Evolutionary conservation across 306 rosid species (phyloP).

Genomic region (Prunus armeniaca): DNA sequence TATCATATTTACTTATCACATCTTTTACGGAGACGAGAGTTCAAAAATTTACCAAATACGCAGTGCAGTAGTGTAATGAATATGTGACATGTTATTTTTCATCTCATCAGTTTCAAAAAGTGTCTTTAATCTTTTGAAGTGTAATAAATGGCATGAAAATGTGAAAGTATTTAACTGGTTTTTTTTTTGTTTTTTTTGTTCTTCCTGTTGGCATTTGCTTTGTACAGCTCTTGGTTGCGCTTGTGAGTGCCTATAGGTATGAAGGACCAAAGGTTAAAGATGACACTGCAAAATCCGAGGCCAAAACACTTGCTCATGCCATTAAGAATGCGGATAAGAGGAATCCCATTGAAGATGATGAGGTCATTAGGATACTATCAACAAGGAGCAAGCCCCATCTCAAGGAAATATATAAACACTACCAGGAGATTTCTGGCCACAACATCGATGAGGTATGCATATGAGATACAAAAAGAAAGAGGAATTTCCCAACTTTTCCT

Average conservation of each 20-base stretch:
- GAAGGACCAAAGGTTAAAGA: constrained; percentile 71
- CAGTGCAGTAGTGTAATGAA: too few species aligned
- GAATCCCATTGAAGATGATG: constrained; percentile 58
- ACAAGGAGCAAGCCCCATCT: constrained; percentile 87
- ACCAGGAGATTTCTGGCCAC: constrained; percentile 53
- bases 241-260: constrained; percentile 88
- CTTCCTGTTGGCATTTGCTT: constrained; percentile 6
- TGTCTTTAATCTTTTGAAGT: background rate
- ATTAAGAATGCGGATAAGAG: constrained; percentile 46
- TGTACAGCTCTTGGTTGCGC: constrained; percentile 77
- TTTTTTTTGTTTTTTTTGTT: background rate
- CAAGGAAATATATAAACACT: constrained; percentile 54
- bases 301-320: constrained; percentile 46
- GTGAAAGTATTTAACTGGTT: background rate
- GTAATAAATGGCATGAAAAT: background rate
- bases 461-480: background rate
- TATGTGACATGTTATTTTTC: too few species aligned
- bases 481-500: background rate
- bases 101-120: background rate
- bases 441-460: constrained; percentile 75
- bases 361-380: constrained; percentile 60
- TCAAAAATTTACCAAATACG: too few species aligned
- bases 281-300: constrained; percentile 66
- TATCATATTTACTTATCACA: too few species aligned
- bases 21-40: too few species aligned